Conservation (phyloP, 306 rosid genomes). For the Quercus robur region DNA sequence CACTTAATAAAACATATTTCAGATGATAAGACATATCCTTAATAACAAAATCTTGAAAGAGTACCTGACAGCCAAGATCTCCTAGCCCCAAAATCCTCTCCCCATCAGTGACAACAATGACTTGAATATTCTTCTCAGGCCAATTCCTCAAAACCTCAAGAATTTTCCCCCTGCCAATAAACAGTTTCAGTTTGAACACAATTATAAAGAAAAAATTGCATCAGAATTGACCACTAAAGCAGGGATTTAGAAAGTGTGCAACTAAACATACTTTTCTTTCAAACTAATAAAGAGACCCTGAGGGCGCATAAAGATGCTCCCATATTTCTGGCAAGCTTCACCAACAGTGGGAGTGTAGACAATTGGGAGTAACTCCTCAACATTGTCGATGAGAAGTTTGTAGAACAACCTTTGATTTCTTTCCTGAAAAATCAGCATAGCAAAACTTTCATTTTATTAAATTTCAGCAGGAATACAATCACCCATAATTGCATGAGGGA, state of each 20-base stretch:
- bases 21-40: neutral
- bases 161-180: conserved; percentile 70
- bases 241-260: conserved; percentile 8
- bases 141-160: conserved; percentile 94
- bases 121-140: conserved; percentile 96
- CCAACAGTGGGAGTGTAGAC: conserved; percentile 98
- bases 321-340: conserved; percentile 98
- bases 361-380: conserved; percentile 93
- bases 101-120: conserved; percentile 95
- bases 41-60: neutral
- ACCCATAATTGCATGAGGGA: neutral
- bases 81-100: conserved; percentile 95
- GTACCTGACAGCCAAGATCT: conserved; percentile 95
- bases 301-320: conserved; percentile 75
- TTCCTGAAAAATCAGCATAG: conserved; percentile 51
- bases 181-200: conserved; percentile 16
- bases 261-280: conserved; percentile 77
- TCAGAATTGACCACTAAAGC: conserved; percentile 6
- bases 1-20: neutral
- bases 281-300: conserved; percentile 94
- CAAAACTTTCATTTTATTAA: neutral
- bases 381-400: conserved; percentile 72
- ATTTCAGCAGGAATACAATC: neutral
- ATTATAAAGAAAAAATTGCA: conserved; percentile 16
- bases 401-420: conserved; percentile 85